Conservation (phyloP, 2,329 filamentous ascomycete genomes). For the Xylaria sp. region DNA sequence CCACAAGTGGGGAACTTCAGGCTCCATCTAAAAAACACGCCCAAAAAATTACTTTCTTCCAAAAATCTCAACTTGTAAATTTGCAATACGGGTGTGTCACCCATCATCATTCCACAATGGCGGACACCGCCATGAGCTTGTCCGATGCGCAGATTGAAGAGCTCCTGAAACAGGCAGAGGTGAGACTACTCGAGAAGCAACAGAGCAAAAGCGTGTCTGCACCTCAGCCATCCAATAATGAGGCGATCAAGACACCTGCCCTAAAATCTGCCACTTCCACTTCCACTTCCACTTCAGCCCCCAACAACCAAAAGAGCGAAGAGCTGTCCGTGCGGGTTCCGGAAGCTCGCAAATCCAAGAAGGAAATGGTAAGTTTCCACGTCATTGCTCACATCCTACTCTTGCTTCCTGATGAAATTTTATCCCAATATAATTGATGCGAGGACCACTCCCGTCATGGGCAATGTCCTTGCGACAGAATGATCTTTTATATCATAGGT, state of each 20-base stretch:
- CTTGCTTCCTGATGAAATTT: conserved; percentile 77
- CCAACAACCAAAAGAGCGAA: conserved; percentile 27
- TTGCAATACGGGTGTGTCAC: conserved; percentile 12
- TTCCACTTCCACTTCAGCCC: conserved; percentile 27
- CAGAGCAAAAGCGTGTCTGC: conserved; percentile 45
- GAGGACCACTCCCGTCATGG: conserved; percentile 83
- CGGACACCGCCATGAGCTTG: conserved; percentile 55
- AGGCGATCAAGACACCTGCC: conserved; percentile 32
- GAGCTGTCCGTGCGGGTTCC: conserved; percentile 46
- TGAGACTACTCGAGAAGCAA: conserved; percentile 56
- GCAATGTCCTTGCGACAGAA: conserved; percentile 73
- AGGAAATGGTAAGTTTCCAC: conserved; percentile 47
- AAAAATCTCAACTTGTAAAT: conserved; percentile 1
- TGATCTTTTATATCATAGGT: conserved; percentile 53
- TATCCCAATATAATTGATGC: conserved; percentile 79
- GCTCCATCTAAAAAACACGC: conserved; percentile 13
- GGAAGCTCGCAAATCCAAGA: conserved; percentile 43
- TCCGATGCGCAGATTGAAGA: conserved; percentile 71
- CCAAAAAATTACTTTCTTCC: conserved; percentile 17
- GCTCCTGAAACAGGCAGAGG: conserved; percentile 71
- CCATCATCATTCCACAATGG: conserved; percentile 41
- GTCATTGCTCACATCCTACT: conserved; percentile 4
- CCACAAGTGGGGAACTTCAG: conserved; percentile 18
- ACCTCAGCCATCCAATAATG: conserved; percentile 47
- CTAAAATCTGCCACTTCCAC: conserved; percentile 30